phyloP scores from a whole-genome alignment of 2,329 filamentous ascomycete species.

The Xylariaceae sp. region DNA sequence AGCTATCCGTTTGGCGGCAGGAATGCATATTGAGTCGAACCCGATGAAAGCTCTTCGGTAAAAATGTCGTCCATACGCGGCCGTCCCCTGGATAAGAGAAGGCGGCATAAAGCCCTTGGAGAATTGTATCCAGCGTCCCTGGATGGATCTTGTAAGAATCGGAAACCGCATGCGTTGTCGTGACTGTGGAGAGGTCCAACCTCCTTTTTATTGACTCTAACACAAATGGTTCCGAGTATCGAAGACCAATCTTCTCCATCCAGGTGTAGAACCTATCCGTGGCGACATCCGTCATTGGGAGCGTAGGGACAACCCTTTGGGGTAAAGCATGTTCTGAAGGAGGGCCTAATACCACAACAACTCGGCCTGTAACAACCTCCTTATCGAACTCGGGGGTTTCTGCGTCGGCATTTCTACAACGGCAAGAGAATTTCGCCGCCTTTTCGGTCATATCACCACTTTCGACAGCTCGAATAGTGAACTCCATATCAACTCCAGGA shows the following conservation, averaged over 20 bases:
- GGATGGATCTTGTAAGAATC: slow-evolving; percentile 3
- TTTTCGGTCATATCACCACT: neutral
- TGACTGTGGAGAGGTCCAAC: neutral
- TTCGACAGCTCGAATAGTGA: neutral
- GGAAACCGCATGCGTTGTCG: neutral
- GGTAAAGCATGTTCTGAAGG: neutral
- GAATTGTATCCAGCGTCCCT: slow-evolving; percentile 5
- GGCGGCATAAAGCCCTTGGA: slow-evolving; percentile 11
- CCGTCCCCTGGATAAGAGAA: slow-evolving; percentile 8
- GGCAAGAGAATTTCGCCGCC: slow-evolving; percentile 14
- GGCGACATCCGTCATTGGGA: slow-evolving; percentile 7
- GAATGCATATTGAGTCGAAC: slow-evolving; percentile 3
- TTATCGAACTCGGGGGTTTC: neutral
- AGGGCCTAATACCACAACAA: neutral
- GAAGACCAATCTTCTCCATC: slow-evolving; percentile 5
- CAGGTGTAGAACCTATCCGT: slow-evolving; percentile 11
- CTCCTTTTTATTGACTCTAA: slow-evolving; percentile 4
- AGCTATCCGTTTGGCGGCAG: neutral
- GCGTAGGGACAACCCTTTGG: neutral
- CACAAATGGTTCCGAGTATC: slow-evolving; percentile 2
- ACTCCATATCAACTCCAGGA: neutral
- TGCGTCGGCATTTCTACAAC: slow-evolving; percentile 1
- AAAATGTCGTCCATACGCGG: slow-evolving; percentile 7
- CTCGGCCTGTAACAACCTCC: neutral
- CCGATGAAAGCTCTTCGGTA: slow-evolving; percentile 7